phyloP scores from a whole-genome alignment of 1,284 basidiomycete genomes.

The Cystobasidium pallidum region DNA sequence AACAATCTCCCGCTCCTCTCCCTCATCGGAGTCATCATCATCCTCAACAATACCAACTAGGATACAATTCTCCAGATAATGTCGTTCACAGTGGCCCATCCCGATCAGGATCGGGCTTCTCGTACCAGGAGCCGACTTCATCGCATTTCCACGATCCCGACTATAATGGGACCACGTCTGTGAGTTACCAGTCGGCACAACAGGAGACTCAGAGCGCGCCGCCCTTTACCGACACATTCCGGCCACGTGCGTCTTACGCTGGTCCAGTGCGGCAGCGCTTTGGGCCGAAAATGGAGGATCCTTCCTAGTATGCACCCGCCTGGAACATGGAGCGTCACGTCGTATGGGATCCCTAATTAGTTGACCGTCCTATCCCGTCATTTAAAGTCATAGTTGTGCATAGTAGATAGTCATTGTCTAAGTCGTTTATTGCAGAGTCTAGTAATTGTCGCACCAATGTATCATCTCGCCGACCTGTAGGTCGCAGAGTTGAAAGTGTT shows the following conservation, averaged over 20 bases:
- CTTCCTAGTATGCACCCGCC: neutral
- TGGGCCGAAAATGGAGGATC: neutral
- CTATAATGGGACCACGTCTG: neutral
- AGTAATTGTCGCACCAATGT: too few species aligned
- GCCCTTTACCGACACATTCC: neutral
- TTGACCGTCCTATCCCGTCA: too few species aligned
- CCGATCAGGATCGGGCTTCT: neutral
- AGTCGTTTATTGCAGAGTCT: too few species aligned
- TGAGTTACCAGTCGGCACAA: neutral
- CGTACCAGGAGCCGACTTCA: neutral
- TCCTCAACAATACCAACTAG: neutral
- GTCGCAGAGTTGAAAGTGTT: too few species aligned
- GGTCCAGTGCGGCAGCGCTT: slow-evolving; percentile 5
- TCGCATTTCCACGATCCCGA: neutral
- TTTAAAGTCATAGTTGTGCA: too few species aligned
- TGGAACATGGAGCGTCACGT: too few species aligned
- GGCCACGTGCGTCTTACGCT: neutral
- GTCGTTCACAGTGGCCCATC: neutral
- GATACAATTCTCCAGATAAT: neutral
- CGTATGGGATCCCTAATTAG: too few species aligned
- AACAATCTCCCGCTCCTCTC: neutral
- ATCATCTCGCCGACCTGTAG: too few species aligned
- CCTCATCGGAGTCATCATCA: neutral
- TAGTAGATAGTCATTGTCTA: too few species aligned
- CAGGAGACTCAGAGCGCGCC: slow-evolving; percentile 9